Evolutionary conservation across 140 eudicot species (phyloP), one percentile per base, ranked within the genome.

Genomic region (Senecio squalidus): DNA sequence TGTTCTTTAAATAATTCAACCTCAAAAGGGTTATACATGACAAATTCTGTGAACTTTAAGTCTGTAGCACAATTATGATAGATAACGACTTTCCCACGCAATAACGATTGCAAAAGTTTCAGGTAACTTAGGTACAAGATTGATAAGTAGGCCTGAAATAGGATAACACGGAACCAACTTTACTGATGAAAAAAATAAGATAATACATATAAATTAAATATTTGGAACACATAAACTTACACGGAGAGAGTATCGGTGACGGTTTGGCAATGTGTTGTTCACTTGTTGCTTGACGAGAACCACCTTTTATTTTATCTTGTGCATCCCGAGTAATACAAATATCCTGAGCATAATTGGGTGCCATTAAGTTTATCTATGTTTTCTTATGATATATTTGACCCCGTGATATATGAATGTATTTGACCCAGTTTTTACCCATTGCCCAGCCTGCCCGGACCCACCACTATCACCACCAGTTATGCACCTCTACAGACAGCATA

Each of bases 191-290:
- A 46, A 45, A 33, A 18, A 14, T 7, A 4, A 40, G 41, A 9
- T 27, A 40, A n/a, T 6, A 65, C 9, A 70, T 30, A 43, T 1
- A 18, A 6, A 3, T 23, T 43, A 39, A 2, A 10, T n/a, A n/a
- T n/a, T n/a, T n/a, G n/a, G n/a, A n/a, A n/a, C n/a, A n/a, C 33
- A 53, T 45, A 53, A 48, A 80, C 84, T 61, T 79, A 86, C 98
- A 31, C 95, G 91, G 50, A 91, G 96, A 55, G 98, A 91, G 69
- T 74, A 79, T 18, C 74, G 82, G 36, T 74, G 72, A 45, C 70
- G 88, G 59, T 76, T n/a, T 81, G 49, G 92, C 91, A 60, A 91
- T 78, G 69, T 91, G 98, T 68, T 76, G 77, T 62, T 81, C 82
- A 17, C 46, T 74, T 40, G 50, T 45, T 65, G 71, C 58, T 40